Percentiles rank a stretch among this genome's conserved stretches.
Conservation (phyloP, 2,329 filamentous ascomycete species). For the Neonectria magnoliae region DNA sequence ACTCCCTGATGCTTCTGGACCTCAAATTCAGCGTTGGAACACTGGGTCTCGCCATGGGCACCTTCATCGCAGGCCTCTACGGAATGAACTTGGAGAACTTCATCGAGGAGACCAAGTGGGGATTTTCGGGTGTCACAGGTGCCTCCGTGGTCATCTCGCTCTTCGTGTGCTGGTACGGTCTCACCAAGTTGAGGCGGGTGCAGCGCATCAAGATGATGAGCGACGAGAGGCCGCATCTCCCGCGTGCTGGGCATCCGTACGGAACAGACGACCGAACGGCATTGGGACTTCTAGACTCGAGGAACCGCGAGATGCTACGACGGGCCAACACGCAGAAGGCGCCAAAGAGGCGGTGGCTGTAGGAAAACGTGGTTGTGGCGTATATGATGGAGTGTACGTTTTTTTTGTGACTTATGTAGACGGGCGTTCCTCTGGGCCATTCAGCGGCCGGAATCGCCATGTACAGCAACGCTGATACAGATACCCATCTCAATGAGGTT, state of each 20-base stretch:
- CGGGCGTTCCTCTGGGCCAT: constrained; percentile 25
- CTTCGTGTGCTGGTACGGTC: constrained; percentile 83
- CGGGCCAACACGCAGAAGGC: constrained; percentile 62
- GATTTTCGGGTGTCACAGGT: constrained; percentile 80
- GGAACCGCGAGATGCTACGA: constrained; percentile 64
- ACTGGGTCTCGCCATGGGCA: constrained; percentile 91
- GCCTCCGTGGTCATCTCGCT: constrained; percentile 78
- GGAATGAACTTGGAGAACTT: constrained; percentile 99
- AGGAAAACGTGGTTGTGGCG: constrained; percentile 1
- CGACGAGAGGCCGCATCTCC: constrained; percentile 52
- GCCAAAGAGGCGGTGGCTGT: constrained; percentile 49
- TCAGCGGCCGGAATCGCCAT: constrained; percentile 16
- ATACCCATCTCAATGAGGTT: constrained; percentile 44
- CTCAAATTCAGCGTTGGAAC: constrained; percentile 97
- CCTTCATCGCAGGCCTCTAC: constrained; percentile 97
- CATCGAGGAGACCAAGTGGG: constrained; percentile 91
- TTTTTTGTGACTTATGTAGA: constrained; percentile 17
- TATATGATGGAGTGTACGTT: constrained; percentile 19
- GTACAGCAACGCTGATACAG: constrained; percentile 34
- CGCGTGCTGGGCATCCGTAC: constrained; percentile 54
- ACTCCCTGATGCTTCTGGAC: constrained; percentile 96
- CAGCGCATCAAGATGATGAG: constrained; percentile 87
- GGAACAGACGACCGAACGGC: constrained; percentile 50
- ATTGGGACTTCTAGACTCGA: constrained; percentile 61
- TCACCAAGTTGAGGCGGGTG: constrained; percentile 84